These are phyloP conservation scores for Sequoiadendron giganteum DNA, from an alignment of 75 land plant species.

Conservation along the genomic window DNA sequence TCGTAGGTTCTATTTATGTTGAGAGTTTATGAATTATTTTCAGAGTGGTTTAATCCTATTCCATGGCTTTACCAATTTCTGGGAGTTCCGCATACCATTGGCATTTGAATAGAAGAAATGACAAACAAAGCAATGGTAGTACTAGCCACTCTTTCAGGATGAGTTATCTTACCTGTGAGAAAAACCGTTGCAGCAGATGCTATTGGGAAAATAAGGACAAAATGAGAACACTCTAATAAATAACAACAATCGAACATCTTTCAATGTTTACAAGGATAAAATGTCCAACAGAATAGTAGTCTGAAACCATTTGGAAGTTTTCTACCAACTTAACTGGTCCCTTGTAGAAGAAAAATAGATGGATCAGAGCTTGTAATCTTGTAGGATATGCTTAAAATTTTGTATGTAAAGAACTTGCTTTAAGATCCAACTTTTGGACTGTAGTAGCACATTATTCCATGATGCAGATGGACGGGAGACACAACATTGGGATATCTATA, in stretches of 20 bases:
- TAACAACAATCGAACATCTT: not conserved
- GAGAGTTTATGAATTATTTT: no score
- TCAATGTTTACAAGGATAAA: not conserved
- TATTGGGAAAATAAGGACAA: not conserved
- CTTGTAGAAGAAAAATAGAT: not conserved
- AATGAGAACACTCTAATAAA: not conserved
- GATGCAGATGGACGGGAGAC: not conserved
- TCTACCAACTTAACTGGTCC: not conserved
- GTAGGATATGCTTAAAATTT: not conserved
- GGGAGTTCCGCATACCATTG: not conserved
- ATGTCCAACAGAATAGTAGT: not conserved
- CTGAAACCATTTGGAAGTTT: not conserved
- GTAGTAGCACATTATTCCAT: not conserved
- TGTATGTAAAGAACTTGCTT: not conserved
- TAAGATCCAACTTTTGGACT: not conserved
- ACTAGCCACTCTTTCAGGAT: not conserved
- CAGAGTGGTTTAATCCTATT: no score
- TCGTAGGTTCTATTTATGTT: no score
- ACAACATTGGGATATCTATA: not conserved
- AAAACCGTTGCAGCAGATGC: not conserved
- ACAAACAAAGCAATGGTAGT: not conserved
- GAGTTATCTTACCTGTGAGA: not conserved
- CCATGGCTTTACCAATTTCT: no score
- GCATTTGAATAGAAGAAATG: not conserved
- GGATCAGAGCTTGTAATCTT: not conserved